Conservation (phyloP, 2,329 filamentous ascomycete genomes). For the Aspergillus viridinutans region DNA sequence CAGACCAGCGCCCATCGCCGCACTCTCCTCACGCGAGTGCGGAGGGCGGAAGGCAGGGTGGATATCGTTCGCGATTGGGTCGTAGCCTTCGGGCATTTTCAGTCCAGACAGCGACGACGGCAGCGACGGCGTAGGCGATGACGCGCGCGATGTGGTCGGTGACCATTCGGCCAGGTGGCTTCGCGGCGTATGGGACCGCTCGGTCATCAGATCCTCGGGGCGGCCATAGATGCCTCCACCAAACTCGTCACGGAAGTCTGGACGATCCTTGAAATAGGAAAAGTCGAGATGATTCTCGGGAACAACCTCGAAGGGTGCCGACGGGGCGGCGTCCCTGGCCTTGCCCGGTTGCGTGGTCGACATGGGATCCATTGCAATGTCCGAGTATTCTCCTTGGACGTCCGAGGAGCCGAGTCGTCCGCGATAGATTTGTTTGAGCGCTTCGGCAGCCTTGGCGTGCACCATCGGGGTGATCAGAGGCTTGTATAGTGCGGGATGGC, state of each 20-base stretch:
- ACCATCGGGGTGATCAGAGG: slow-evolving; percentile 94
- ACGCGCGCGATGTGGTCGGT: slow-evolving; percentile 37
- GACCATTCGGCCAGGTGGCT: slow-evolving; percentile 36
- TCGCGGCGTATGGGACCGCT: slow-evolving; percentile 42
- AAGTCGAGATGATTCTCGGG: slow-evolving; percentile 83
- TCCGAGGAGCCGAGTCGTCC: slow-evolving; percentile 64
- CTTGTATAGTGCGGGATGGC: slow-evolving; percentile 85
- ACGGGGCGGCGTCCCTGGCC: slow-evolving; percentile 22
- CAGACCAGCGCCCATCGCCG: slow-evolving; percentile 17
- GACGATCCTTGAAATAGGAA: slow-evolving; percentile 82
- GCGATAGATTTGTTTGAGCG: slow-evolving; percentile 79
- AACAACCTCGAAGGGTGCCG: slow-evolving; percentile 84
- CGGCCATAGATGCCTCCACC: slow-evolving; percentile 62
- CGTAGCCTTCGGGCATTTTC: slow-evolving; percentile 24
- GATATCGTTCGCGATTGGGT: slow-evolving; percentile 20
- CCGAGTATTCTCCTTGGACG: slow-evolving; percentile 55
- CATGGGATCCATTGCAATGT: slow-evolving; percentile 81
- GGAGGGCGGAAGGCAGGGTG: slow-evolving; percentile 37
- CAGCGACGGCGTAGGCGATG: slow-evolving; percentile 38
- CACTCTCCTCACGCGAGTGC: slow-evolving; percentile 23
- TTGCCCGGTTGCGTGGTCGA: slow-evolving; percentile 56
- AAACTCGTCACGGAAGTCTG: slow-evolving; percentile 82
- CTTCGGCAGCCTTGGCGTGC: slow-evolving; percentile 80
- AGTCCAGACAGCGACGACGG: slow-evolving; percentile 24
- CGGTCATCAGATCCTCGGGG: slow-evolving; percentile 43